These are phyloP conservation scores for Hapsidospora chrysogenum DNA, from an alignment of 495 filamentous ascomycete genomes.

Conservation along the genomic window DNA sequence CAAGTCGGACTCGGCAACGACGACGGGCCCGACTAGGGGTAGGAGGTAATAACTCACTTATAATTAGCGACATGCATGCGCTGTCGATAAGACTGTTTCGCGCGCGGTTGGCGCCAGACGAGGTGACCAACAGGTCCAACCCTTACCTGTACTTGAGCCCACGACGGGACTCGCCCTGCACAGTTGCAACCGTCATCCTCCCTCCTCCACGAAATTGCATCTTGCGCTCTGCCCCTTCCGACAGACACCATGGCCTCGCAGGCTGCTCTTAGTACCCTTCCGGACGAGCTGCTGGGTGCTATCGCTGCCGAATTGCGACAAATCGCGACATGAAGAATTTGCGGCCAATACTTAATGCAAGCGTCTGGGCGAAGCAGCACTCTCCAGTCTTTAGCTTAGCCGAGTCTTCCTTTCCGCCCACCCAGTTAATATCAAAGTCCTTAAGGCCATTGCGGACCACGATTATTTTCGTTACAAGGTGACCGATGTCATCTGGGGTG, in stretches of 20 bases:
- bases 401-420: conserved; percentile 1
- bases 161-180: no score
- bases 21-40: no score
- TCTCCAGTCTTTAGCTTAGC: neutral
- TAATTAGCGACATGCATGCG: no score
- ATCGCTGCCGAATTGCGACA: neutral
- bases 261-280: neutral
- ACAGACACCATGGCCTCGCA: neutral
- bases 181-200: no score
- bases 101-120: no score
- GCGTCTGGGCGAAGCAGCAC: neutral
- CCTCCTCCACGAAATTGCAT: no score
- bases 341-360: neutral
- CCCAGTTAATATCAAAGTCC: neutral
- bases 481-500: conserved; percentile 1
- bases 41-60: no score
- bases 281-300: neutral
- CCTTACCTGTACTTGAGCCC: no score
- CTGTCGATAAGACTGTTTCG: no score
- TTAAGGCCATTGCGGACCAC: conserved; percentile 1
- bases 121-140: no score
- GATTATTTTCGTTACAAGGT: neutral
- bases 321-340: neutral
- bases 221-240: no score
- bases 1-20: no score